These are phyloP conservation scores for Globisporangium camurandrum DNA, from an alignment of 352 stramenopile genomes.

Conservation along the genomic window DNA sequence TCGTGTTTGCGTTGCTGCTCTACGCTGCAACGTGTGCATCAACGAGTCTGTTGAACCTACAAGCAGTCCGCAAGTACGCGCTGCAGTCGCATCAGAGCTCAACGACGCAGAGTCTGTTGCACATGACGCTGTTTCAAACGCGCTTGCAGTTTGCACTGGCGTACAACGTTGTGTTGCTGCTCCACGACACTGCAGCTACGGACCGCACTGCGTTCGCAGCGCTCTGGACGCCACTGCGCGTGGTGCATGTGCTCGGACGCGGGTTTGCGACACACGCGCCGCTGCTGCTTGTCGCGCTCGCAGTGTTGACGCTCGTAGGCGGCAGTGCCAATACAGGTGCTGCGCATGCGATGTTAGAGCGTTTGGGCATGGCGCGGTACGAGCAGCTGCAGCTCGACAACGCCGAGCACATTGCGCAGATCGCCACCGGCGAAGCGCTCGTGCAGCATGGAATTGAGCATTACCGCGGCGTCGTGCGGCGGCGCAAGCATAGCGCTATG, in stretches of 20 bases:
- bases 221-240: conserved; percentile 43
- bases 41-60: conserved; percentile 50
- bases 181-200: conserved; percentile 29
- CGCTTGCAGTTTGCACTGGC: conserved; percentile 62
- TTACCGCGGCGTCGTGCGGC: conserved; percentile 23
- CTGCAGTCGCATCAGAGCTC: conserved; percentile 47
- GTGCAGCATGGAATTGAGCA: conserved; percentile 44
- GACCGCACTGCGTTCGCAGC: conserved; percentile 43
- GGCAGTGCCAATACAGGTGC: too few species aligned
- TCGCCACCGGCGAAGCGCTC: conserved; percentile 40
- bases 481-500: conserved; percentile 19
- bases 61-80: conserved; percentile 37
- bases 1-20: conserved; percentile 33
- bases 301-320: conserved; percentile 33
- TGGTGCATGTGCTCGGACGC: conserved; percentile 38
- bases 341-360: conserved; percentile 37
- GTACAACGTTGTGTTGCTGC: conserved; percentile 58
- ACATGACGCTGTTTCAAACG: conserved; percentile 52
- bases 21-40: conserved; percentile 62
- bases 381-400: conserved; percentile 39
- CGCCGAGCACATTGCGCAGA: conserved; percentile 26
- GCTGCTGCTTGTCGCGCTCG: conserved; percentile 43
- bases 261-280: conserved; percentile 53
- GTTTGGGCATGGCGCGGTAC: conserved; percentile 60
- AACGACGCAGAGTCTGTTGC: conserved; percentile 50